Evolutionary conservation across 148 eudicot genomes (phyloP), one percentile per base, ranked within the genome.

Genomic region (Simmondsia chinensis): DNA sequence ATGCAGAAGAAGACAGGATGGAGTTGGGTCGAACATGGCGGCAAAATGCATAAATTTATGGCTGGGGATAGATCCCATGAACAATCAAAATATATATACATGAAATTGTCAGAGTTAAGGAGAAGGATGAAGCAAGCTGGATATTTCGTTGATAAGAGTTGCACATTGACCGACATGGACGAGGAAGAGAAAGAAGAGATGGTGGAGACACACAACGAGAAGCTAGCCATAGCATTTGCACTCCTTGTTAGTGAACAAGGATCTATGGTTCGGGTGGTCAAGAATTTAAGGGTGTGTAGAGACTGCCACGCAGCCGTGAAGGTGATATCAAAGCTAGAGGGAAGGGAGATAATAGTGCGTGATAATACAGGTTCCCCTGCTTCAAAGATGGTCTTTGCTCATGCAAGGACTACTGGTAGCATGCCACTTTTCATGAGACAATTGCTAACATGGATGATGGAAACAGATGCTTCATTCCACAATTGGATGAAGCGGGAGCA

Each of bases 161-260:
- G 69, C 43, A 77, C 38, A 5, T 44, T 81, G 43, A 61, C 66
- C 40, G 89, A 81, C 44, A 55, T 77, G 9, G 89, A 81, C 63
- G 81, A 70, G 30, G 89, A 81, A 60, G 89, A 81, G 46, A 77
- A 73, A 53, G 83, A 81, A 63, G 84, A 81, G 56, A 68, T 71
- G 73, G 78, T 77, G 34, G 80, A 78, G 2, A 50, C 39, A 10
- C 89, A 81, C 54, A 77, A 84, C 23, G 89, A 81, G 61, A 82
- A 73, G 66, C 33, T 82, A 59, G 91, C 91, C 1, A 57, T 82
- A 37, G 60, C 74, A 54, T 81, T 77, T 25, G 80, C 80, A 12
- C 66, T 81, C 10, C 75, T 81, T 39, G 89, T 77, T 34, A 68
- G 64, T 50, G 71, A 73, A 49, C 36, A 59, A 15, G 69, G 71